Conservation (phyloP, 148 eudicot genomes). For the Bassia scoparia region DNA sequence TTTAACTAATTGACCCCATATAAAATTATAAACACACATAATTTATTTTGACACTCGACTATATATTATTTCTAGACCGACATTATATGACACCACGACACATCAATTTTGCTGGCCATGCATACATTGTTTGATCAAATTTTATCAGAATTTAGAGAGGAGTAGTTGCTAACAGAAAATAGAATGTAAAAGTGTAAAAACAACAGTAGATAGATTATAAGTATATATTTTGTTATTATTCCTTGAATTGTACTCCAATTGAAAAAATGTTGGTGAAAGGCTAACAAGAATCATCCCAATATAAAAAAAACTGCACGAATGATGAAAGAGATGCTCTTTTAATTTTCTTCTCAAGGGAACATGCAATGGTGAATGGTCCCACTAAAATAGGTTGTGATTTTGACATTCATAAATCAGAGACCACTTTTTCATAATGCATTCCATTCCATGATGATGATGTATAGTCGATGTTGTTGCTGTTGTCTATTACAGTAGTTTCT, state of each 20-base stretch:
- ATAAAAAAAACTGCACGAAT: constrained; percentile 1
- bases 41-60: too few relatives aligned
- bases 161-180: too few relatives aligned
- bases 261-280: constrained; percentile 6
- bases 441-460: background rate
- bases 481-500: constrained; percentile 5
- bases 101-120: too few relatives aligned
- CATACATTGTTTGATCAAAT: too few relatives aligned
- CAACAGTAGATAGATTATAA: too few relatives aligned
- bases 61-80: too few relatives aligned
- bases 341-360: constrained; percentile 1
- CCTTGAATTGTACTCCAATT: background rate
- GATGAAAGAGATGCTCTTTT: constrained; percentile 6
- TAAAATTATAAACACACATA: too few relatives aligned
- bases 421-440: too few relatives aligned
- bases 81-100: too few relatives aligned
- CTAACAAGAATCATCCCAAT: background rate
- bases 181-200: too few relatives aligned
- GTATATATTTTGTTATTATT: background rate
- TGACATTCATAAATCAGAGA: background rate
- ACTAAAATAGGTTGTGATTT: background rate
- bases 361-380: constrained; percentile 4
- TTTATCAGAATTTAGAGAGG: too few relatives aligned
- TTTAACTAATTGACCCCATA: too few relatives aligned
- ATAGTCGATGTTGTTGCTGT: background rate